These are phyloP conservation scores for Linum tenue DNA, from an alignment of 345 rosid species.

Conservation along the genomic window DNA sequence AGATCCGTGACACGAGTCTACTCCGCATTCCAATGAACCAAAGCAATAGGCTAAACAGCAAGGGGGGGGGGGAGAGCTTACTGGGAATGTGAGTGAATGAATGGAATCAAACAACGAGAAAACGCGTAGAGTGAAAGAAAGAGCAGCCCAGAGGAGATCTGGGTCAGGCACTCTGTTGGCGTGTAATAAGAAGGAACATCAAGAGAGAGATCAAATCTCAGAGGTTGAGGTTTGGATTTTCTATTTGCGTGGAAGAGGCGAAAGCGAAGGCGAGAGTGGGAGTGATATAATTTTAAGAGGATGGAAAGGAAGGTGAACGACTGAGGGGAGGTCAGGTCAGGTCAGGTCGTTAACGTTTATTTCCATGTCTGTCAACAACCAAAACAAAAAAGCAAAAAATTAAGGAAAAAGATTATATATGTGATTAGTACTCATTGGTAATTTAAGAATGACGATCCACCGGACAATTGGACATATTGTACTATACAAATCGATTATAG, in stretches of 20 bases:
- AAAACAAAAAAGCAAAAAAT: too few species aligned
- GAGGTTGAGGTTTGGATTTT: conserved; percentile 2
- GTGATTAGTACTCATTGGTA: too few species aligned
- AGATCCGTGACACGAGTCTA: neutral
- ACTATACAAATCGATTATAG: too few species aligned
- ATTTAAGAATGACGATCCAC: too few species aligned
- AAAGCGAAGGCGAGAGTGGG: neutral
- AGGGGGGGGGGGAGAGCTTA: neutral
- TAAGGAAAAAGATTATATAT: neutral
- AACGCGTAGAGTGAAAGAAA: neutral
- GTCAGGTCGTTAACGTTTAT: neutral
- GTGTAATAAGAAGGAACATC: neutral
- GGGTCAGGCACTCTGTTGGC: neutral
- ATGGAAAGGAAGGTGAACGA: neutral
- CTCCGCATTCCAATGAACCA: neutral
- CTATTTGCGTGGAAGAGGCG: neutral
- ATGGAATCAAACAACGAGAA: neutral
- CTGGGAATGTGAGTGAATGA: neutral
- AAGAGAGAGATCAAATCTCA: conserved; percentile 15
- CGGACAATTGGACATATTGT: too few species aligned
- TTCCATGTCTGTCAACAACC: neutral
- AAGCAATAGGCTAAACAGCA: too few species aligned
- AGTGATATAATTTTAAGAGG: neutral
- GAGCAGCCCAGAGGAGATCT: conserved; percentile 9
- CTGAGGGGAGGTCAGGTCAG: too few species aligned